These are phyloP conservation scores for Puccinia coronata DNA, from an alignment of 1,284 basidiomycete species.

Conservation along the genomic window DNA sequence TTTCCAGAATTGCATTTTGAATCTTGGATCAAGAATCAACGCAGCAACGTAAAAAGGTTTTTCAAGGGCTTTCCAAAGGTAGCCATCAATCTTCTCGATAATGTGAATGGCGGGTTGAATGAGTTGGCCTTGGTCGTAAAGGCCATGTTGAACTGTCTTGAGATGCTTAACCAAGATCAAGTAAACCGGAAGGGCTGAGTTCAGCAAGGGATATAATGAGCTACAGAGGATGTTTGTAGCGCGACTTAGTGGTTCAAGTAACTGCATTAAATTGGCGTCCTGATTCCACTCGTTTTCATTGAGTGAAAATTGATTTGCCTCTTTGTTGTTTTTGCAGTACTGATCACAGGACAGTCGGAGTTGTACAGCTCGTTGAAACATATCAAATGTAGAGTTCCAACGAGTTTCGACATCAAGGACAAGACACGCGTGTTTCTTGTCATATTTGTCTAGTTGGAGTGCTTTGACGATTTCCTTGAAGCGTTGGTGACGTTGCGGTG, in stretches of 20 bases:
- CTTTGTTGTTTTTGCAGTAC: not conserved
- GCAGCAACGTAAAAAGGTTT: not conserved
- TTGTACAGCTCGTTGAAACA: not conserved
- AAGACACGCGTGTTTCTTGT: not conserved
- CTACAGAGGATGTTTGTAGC: not conserved
- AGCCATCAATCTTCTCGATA: not conserved
- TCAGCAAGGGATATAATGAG: not conserved
- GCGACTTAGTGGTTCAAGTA: not conserved
- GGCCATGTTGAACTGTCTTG: not conserved
- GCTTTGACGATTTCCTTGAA: not conserved
- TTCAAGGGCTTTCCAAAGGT: not conserved
- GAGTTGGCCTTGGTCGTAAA: not conserved
- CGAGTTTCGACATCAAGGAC: not conserved
- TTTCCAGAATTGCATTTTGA: too few species aligned
- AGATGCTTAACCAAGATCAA: not conserved
- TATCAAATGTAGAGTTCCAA: not conserved
- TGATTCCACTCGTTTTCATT: not conserved
- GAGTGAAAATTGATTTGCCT: not conserved
- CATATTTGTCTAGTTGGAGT: not conserved
- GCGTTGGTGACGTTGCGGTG: not conserved
- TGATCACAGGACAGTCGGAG: not conserved
- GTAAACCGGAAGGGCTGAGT: not conserved
- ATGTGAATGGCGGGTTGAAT: not conserved
- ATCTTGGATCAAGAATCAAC: not conserved
- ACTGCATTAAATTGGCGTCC: not conserved